Base-by-base conservation (phyloP, 1,139 yeast species). In the Candida sp. region DNA sequence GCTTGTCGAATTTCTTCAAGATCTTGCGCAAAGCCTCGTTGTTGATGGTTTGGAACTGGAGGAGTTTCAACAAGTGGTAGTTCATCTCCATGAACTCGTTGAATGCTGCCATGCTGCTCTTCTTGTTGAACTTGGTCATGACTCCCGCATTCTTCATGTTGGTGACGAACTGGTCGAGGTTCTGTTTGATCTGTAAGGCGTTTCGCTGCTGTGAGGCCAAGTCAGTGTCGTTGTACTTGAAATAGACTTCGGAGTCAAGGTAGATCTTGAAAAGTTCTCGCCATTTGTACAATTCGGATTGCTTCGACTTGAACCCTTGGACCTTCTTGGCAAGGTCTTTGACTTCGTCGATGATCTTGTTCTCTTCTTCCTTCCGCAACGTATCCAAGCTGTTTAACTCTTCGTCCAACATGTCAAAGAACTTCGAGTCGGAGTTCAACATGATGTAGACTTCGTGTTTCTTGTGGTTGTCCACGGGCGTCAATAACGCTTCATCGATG, bases 1-100 rank as follows among this genome's bases (percentile, higher is more conserved):
- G 87, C 63, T 88, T 88, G 60, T 88, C 92, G 59, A 88, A 88
- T 62, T 88, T 88, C 63, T 88, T 88, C 59, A 87, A 70, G 54
- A 88, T 88, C 65, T 88, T 88, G 26, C 80, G 69, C 40, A 86
- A 77, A 0, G 94, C 94, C 45, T 82, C 77, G 28, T 81, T 73
- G 62, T 88, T 88, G 51, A 87, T 75, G 7, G 80, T 72, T 61
- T 86, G 90, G 61, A 85, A 88, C 56, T 83, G 82, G 35, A 85
- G 70, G 7, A 84, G 79, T 58, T 83, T 83, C 37, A 87, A 62
- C 31, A 88, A 66, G 51, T 81, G 82, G 43, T 73, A 69, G 63
- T 88, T 88, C 60, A 86, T 63, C 2, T 67, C 65, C 53, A 83
- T 69, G 58, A 88, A 88, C 42, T 77, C 67, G 27, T 73, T 65